Evolutionary conservation across 495 filamentous ascomycete species (phyloP).

Genomic region (Lophiotrema nucula): DNA sequence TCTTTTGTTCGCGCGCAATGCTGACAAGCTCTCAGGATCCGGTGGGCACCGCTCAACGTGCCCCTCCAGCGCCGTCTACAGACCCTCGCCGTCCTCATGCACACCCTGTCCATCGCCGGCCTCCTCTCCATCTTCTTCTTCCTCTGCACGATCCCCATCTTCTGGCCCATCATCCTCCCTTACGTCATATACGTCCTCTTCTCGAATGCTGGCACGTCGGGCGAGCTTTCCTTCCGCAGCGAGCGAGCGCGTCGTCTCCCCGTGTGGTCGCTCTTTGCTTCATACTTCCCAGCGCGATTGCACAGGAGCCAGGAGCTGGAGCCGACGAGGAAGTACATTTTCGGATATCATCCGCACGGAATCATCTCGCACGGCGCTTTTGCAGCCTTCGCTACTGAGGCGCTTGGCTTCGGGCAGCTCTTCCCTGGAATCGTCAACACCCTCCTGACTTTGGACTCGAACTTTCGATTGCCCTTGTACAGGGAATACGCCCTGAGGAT

Average conservation of each 20-base stretch:
- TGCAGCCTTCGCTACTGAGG: slow-evolving; percentile 87
- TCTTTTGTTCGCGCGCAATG: not conserved
- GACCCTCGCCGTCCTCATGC: slow-evolving; percentile 79
- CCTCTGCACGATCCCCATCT: slow-evolving; percentile 81
- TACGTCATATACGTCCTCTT: slow-evolving; percentile 83
- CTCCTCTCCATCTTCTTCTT: slow-evolving; percentile 84
- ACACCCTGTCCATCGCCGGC: slow-evolving; percentile 77
- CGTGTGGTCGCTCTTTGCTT: slow-evolving; percentile 85
- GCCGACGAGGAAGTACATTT: slow-evolving; percentile 89
- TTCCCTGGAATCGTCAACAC: slow-evolving; percentile 97
- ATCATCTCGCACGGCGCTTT: slow-evolving; percentile 96
- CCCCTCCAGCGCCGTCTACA: slow-evolving; percentile 83
- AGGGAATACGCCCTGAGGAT: slow-evolving; percentile 85
- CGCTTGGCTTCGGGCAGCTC: slow-evolving; percentile 79
- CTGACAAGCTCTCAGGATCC: slow-evolving; percentile 52
- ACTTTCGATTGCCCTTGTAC: slow-evolving; percentile 92
- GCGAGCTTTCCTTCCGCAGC: slow-evolving; percentile 69
- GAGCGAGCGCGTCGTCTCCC: slow-evolving; percentile 68
- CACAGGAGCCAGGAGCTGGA: slow-evolving; percentile 80
- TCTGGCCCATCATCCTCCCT: slow-evolving; percentile 88
- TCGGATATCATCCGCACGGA: slow-evolving; percentile 96
- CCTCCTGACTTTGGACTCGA: slow-evolving; percentile 85
- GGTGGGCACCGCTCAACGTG: slow-evolving; percentile 84
- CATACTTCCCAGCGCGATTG: slow-evolving; percentile 85
- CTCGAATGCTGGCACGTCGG: slow-evolving; percentile 71